Conservation (phyloP, 148 eudicot species). For the Persicaria tinctoria region DNA sequence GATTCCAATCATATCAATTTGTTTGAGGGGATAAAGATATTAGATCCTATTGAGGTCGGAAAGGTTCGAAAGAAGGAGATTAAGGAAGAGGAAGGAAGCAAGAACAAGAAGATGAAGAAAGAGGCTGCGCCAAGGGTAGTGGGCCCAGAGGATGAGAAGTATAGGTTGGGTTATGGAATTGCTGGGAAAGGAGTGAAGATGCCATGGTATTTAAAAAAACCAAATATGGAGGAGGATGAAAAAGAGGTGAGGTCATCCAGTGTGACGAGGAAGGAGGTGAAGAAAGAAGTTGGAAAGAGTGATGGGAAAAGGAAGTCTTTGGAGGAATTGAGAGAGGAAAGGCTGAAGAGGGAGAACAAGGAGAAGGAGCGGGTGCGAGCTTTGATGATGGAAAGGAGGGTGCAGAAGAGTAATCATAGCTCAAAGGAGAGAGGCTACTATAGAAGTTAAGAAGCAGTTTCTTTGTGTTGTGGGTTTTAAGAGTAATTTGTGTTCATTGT, state of each 20-base stretch:
- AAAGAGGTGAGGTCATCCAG: constrained; percentile 15
- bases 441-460: too few relatives aligned
- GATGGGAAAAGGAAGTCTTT: constrained; percentile 67
- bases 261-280: constrained; percentile 27
- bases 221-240: constrained; percentile 15
- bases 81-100: constrained; percentile 25
- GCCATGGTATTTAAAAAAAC: constrained; percentile 71
- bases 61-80: constrained; percentile 76
- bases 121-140: constrained; percentile 25
- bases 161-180: constrained; percentile 74
- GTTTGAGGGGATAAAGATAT: too few relatives aligned
- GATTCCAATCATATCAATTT: too few relatives aligned
- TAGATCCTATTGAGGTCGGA: constrained; percentile 41
- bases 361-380: too few relatives aligned
- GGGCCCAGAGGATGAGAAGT: constrained; percentile 80
- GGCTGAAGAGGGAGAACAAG: too few relatives aligned
- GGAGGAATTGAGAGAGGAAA: constrained; percentile 31
- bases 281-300: constrained; percentile 79
- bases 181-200: constrained; percentile 78
- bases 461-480: too few relatives aligned
- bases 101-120: too few relatives aligned
- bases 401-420: too few relatives aligned
- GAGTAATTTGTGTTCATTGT: too few relatives aligned
- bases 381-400: too few relatives aligned
- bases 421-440: too few relatives aligned